Evolutionary conservation across 1,284 basidiomycete species (phyloP), one percentile per base, ranked within the genome.

Genomic region (Heterobasidion irregulare): DNA sequence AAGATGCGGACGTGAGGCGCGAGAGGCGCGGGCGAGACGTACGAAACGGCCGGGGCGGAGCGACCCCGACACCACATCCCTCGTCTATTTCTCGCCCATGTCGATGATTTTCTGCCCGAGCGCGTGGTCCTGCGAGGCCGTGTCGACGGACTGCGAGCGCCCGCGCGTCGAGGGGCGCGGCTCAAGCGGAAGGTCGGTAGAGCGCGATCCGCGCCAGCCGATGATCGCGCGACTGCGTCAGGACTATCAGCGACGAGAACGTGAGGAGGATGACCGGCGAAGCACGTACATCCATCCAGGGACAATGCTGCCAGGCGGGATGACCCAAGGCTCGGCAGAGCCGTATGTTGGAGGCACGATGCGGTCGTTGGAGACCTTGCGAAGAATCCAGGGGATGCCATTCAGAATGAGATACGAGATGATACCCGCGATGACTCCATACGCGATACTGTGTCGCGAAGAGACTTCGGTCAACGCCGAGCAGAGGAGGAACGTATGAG

Each of bases 371-470:
- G 79, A 72, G 34, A 79, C 59, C 62, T 78, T 82, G 61, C 73
- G 76, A 57, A 90, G 47, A n/a, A 78, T 45, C 65, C 79, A 77
- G 4, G 89, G 83, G 47, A 85, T 72, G 47, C 84, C 84, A 68
- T 94, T 93, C 59, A 94, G 73, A 50, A 91, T 62, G 53, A 90
- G 65, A 69, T 90, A 92, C 18, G 83, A 80, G 52, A 77, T 56
- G 58, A 94, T 76, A 52, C 91, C 92, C 0, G 86, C 86, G 59
- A 94, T 93, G 65, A 94, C 84, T 62, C 92, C 92, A 68, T 94
- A 94, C 34, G 92, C 89, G 66, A 94, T 93, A 76, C 86, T 90
- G 53, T 15, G 47, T 15, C 16, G 1, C 47, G 32, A 15, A 12
- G 16, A 16, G 13, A 43, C 15, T 8, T 55, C 6, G 54, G 54